phyloP scores from a whole-genome alignment of 2,329 filamentous ascomycete genomes.

The Paraconiothyrium sp. region DNA sequence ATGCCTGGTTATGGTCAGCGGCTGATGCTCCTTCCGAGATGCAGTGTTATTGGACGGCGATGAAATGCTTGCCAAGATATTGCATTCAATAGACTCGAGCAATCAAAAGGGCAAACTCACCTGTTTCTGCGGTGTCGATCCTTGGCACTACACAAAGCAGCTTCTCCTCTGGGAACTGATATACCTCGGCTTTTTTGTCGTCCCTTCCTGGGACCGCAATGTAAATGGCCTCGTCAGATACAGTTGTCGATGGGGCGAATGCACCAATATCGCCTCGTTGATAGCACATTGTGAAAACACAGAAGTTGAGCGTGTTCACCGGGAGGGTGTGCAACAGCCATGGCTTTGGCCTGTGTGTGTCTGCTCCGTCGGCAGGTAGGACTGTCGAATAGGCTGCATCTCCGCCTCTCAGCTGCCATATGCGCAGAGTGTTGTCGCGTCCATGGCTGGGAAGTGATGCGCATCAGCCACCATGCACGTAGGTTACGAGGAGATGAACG shows the following conservation, averaged over 20 bases:
- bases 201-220: constrained; percentile 75
- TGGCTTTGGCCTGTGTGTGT: constrained; percentile 67
- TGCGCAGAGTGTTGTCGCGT: constrained; percentile 83
- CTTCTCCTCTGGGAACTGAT: constrained; percentile 77
- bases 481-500: constrained; percentile 46
- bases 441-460: constrained; percentile 72
- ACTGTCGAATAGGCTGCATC: constrained; percentile 74
- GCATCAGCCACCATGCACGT: constrained; percentile 11
- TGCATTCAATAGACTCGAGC: background rate
- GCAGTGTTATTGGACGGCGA: constrained; percentile 33
- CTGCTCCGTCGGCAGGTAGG: constrained; percentile 73
- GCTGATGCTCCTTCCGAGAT: background rate
- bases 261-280: background rate
- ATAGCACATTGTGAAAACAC: constrained; percentile 75
- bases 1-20: constrained; percentile 69
- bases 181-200: constrained; percentile 76
- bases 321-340: constrained; percentile 86
- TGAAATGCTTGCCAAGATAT: constrained; percentile 2
- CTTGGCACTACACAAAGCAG: constrained; percentile 70
- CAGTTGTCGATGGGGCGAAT: background rate
- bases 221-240: constrained; percentile 58
- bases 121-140: constrained; percentile 54
- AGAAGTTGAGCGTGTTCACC: constrained; percentile 96
- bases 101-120: constrained; percentile 28
- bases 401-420: constrained; percentile 76